Evolutionary conservation across 257 asterid genomes (phyloP).

Genomic region (Paraleonurus japonicus): DNA sequence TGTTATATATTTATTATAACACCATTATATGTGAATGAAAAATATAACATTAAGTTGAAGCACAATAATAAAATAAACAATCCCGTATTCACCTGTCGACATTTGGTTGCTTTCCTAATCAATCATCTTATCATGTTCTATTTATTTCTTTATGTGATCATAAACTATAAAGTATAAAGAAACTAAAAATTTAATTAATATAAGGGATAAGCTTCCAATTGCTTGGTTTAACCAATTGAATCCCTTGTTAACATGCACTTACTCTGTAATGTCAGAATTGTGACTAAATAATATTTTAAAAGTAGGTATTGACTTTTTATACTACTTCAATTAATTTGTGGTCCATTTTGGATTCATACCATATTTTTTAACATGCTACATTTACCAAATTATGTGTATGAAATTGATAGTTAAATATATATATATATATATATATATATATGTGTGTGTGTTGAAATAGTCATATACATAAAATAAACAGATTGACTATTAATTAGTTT

Average conservation of each 20-base stretch:
- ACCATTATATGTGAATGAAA: not conserved
- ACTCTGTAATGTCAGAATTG: not conserved
- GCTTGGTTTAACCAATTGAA: not conserved
- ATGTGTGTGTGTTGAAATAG: too few relatives aligned
- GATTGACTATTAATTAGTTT: not conserved
- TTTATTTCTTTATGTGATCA: not conserved
- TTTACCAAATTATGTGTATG: not conserved
- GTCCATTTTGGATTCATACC: not conserved
- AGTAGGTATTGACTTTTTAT: not conserved
- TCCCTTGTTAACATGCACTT: not conserved
- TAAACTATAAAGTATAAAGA: not conserved
- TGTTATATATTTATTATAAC: too few relatives aligned
- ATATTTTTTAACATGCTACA: not conserved
- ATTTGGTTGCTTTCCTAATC: not conserved
- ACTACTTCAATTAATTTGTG: not conserved
- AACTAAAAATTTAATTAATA: too few relatives aligned
- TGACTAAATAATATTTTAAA: not conserved
- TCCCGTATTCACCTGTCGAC: not conserved
- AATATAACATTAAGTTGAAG: not conserved
- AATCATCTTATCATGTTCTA: slow-evolving; percentile 3
- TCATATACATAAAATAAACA: too few relatives aligned
- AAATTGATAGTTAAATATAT: too few relatives aligned
- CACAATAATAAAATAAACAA: not conserved
- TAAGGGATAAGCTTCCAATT: not conserved
- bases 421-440: too few relatives aligned